Evolutionary conservation across 225 moss, liverwort and hornwort species (phyloP).

Genomic region (Climacium dendroides): DNA sequence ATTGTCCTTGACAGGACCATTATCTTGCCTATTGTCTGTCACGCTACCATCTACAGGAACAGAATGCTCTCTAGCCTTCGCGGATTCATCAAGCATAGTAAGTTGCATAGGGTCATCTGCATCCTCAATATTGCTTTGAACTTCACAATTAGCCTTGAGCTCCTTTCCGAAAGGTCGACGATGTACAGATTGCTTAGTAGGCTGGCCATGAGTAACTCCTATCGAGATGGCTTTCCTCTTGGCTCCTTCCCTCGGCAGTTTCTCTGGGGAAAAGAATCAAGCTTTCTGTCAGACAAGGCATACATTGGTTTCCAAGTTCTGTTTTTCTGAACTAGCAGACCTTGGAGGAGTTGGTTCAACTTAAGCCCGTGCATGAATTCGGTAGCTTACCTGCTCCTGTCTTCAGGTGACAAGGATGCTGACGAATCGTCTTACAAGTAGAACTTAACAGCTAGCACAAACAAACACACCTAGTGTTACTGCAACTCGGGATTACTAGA

Average conservation of each 20-base stretch:
- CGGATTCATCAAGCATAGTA: background rate
- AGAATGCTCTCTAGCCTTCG: background rate
- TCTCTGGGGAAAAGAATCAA: conserved; percentile 9
- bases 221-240: conserved; percentile 33
- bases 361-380: background rate
- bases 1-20: background rate
- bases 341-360: conserved; percentile 5
- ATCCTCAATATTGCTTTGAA: background rate
- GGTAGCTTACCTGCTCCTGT: conserved; percentile 26
- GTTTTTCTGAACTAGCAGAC: background rate
- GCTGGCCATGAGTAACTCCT: conserved; percentile 9
- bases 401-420: conserved; percentile 30
- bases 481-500: conserved; percentile 7
- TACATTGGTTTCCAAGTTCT: background rate
- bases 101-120: background rate
- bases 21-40: background rate
- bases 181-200: conserved; percentile 19
- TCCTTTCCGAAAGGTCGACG: conserved; percentile 22
- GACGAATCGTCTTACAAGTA: conserved; percentile 28
- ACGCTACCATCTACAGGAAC: background rate
- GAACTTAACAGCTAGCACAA: conserved; percentile 36
- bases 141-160: background rate
- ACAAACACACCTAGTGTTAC: conserved; percentile 47
- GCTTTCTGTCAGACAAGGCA: background rate
- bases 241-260: conserved; percentile 11